Evolutionary conservation across 2,329 filamentous ascomycete genomes (phyloP).

Genomic region (Lecanicillium sp.): DNA sequence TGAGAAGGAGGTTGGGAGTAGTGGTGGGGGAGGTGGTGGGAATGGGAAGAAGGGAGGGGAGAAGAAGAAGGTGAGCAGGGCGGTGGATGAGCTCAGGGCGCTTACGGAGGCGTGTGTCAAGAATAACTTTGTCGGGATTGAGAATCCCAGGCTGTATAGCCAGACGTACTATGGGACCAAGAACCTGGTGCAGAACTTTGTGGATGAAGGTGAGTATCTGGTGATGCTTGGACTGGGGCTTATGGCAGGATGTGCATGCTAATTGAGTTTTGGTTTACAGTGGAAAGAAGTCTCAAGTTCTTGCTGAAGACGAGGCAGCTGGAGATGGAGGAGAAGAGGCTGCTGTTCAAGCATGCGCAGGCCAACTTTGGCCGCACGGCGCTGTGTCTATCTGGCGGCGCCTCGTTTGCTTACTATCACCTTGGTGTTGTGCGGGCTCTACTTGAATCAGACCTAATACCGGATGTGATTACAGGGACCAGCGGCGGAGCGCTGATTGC

Average conservation of each 20-base stretch:
- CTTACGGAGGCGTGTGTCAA: slow-evolving; percentile 89
- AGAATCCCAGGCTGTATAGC: slow-evolving; percentile 90
- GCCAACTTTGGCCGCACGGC: slow-evolving; percentile 91
- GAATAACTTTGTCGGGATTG: slow-evolving; percentile 93
- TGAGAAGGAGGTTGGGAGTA: slow-evolving; percentile 21
- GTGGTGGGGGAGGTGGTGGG: slow-evolving; percentile 27
- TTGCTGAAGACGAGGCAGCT: slow-evolving; percentile 62
- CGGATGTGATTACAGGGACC: slow-evolving; percentile 92
- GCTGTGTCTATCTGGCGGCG: slow-evolving; percentile 85
- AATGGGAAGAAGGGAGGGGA: slow-evolving; percentile 58
- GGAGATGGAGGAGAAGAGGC: slow-evolving; percentile 64
- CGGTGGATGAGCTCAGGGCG: slow-evolving; percentile 67
- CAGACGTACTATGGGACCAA: slow-evolving; percentile 99
- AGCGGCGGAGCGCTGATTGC: slow-evolving; percentile 90
- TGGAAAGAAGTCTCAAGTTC: slow-evolving; percentile 59
- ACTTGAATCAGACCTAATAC: slow-evolving; percentile 75
- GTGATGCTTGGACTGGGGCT: not conserved
- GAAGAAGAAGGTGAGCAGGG: slow-evolving; percentile 27
- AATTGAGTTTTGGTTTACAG: slow-evolving; percentile 28
- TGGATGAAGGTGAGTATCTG: slow-evolving; percentile 62
- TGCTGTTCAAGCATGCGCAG: slow-evolving; percentile 78
- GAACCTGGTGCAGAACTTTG: slow-evolving; percentile 78
- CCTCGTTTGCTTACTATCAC: slow-evolving; percentile 94
- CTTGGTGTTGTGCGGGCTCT: slow-evolving; percentile 88
- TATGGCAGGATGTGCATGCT: slow-evolving; percentile 4